These are phyloP conservation scores for Auricularia cornea DNA, from an alignment of 768 basidiomycete genomes.

Conservation along the genomic window DNA sequence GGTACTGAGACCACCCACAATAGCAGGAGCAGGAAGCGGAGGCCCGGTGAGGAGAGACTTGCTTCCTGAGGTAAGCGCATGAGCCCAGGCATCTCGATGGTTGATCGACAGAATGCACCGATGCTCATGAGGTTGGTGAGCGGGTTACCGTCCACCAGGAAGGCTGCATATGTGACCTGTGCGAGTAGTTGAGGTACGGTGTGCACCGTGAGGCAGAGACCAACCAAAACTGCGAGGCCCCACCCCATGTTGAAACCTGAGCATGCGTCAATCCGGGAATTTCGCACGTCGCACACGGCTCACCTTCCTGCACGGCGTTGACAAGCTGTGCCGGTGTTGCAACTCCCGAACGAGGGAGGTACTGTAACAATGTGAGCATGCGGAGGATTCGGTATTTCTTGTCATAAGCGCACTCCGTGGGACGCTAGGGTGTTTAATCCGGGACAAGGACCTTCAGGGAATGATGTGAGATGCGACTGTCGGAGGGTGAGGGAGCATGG, in stretches of 20 bases:
- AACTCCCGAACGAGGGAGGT: constrained; percentile 4
- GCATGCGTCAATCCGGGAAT: background rate
- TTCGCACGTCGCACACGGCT: background rate
- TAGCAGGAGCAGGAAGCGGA: background rate
- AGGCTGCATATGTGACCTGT: constrained; percentile 2
- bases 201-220: too few species aligned
- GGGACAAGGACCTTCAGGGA: constrained; percentile 3
- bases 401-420: constrained; percentile 2
- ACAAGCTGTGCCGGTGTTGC: constrained; percentile 5
- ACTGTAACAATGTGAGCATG: background rate
- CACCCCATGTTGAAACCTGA: constrained; percentile 7
- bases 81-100: background rate
- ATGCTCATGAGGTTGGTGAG: constrained; percentile 6
- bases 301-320: constrained; percentile 6
- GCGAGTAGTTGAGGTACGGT: background rate
- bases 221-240: background rate
- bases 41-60: background rate
- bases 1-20: background rate
- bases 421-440: constrained; percentile 8
- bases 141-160: constrained; percentile 5
- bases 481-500: too few species aligned
- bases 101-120: background rate
- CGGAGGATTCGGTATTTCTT: background rate
- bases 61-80: background rate
- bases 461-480: background rate